Conservation (phyloP, 805 yeast species). For the Candida mattraensis region DNA sequence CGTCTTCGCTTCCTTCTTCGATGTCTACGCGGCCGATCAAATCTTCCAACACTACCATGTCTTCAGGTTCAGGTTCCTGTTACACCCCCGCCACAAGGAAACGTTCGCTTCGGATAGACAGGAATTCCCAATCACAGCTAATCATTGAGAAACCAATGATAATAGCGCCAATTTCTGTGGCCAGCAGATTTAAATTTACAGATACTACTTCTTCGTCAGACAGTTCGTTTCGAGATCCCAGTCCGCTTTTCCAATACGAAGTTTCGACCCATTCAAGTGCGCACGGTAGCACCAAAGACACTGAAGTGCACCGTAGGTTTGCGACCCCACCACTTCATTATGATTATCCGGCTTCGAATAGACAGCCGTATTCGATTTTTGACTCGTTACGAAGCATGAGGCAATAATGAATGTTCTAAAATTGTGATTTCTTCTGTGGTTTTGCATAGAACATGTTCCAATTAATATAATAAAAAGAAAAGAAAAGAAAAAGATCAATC, state of each 20-base stretch:
- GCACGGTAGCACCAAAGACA: conserved; percentile 2
- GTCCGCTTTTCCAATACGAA: conserved; percentile 12
- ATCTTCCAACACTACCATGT: conserved; percentile 9
- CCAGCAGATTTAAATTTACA: conserved; percentile 6
- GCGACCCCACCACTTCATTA: conserved; percentile 8
- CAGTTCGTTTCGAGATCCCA: conserved; percentile 7
- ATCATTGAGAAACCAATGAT: conserved; percentile 8
- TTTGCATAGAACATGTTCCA: too few species aligned
- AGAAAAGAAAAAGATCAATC: too few species aligned
- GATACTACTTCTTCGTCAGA: conserved; percentile 5
- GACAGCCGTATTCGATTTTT: conserved; percentile 17
- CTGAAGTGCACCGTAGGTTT: conserved; percentile 3
- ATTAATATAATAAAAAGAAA: too few species aligned
- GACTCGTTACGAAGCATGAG: too few species aligned
- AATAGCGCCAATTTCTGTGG: conserved; percentile 4
- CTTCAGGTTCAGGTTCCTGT: conserved; percentile 6
- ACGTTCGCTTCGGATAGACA: conserved; percentile 11
- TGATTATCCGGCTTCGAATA: conserved; percentile 11
- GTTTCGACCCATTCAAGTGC: conserved; percentile 4
- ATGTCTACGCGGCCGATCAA: conserved; percentile 3
- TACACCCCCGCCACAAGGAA: conserved; percentile 3
- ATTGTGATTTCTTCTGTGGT: not conserved
- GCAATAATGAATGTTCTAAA: not conserved
- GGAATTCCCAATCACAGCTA: conserved; percentile 8
- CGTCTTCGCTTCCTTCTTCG: conserved; percentile 10